Evolutionary conservation across 495 filamentous ascomycete genomes (phyloP).

Genomic region (Penicillium roqueforti): DNA sequence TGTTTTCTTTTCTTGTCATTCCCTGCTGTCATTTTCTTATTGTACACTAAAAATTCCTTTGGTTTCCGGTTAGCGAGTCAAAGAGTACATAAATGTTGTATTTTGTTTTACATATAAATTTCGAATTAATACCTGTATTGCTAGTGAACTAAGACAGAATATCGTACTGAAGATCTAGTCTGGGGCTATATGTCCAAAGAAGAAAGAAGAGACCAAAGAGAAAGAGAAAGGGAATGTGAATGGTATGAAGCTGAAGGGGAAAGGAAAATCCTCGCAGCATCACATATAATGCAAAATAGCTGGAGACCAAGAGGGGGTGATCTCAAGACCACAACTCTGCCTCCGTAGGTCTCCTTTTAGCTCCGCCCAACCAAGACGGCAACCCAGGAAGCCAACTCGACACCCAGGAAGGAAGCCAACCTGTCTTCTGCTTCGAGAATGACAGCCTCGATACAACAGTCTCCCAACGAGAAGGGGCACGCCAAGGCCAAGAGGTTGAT

Average conservation of each 20-base stretch:
- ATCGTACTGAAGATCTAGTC: background rate
- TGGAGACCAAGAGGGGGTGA: background rate
- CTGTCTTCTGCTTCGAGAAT: background rate
- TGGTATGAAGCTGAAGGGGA: background rate
- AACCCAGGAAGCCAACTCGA: constrained; percentile 1
- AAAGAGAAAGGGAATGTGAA: background rate
- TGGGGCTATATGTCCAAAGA: background rate
- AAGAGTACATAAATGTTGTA: background rate
- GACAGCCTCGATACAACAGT: constrained; percentile 10
- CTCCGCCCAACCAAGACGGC: constrained; percentile 8
- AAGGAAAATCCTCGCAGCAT: background rate
- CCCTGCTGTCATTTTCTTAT: background rate
- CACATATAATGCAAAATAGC: background rate
- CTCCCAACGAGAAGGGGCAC: constrained; percentile 9
- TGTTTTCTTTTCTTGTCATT: background rate
- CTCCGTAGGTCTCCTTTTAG: constrained; percentile 6
- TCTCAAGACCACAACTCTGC: constrained; percentile 28
- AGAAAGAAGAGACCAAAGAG: background rate
- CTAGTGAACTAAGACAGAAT: background rate
- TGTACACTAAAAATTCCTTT: background rate
- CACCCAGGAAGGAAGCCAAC: constrained; percentile 13
- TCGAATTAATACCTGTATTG: background rate
- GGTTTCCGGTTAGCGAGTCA: constrained; percentile 1
- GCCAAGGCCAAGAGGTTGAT: constrained; percentile 28
- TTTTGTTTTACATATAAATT: background rate